Conservation (phyloP, 805 yeast genomes). For the Lipomyces starkeyi region DNA sequence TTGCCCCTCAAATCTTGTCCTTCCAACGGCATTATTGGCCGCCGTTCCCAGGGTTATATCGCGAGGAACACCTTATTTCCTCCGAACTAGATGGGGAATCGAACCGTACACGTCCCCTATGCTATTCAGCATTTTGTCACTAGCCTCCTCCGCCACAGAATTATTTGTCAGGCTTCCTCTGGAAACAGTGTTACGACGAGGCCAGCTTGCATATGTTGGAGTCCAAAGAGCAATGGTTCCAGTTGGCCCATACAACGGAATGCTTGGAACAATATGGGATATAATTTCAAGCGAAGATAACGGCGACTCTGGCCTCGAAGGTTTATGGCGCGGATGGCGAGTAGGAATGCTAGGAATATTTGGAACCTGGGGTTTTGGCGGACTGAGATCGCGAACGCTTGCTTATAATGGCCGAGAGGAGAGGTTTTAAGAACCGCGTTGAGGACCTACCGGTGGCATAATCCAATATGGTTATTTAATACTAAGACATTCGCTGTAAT, state of each 20-base stretch:
- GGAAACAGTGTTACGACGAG: conserved; percentile 83
- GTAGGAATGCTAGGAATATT: conserved; percentile 78
- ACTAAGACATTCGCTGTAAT: neutral
- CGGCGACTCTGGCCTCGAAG: conserved; percentile 55
- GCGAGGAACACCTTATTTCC: conserved; percentile 67
- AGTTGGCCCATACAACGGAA: conserved; percentile 62
- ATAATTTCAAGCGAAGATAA: conserved; percentile 53
- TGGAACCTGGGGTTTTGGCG: conserved; percentile 80
- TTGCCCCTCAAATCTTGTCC: conserved; percentile 64
- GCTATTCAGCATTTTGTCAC: conserved; percentile 61
- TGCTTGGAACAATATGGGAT: conserved; percentile 60
- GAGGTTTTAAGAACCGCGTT: conserved; percentile 20
- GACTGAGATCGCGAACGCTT: conserved; percentile 51
- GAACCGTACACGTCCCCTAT: conserved; percentile 70
- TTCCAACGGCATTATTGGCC: conserved; percentile 73
- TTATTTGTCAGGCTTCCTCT: conserved; percentile 80
- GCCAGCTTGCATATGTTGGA: conserved; percentile 73
- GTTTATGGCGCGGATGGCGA: conserved; percentile 88
- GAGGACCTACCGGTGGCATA: neutral
- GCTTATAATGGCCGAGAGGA: conserved; percentile 30
- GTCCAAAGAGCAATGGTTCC: conserved; percentile 57
- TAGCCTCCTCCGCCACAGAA: conserved; percentile 68
- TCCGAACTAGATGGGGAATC: conserved; percentile 65
- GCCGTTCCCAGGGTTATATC: conserved; percentile 65
- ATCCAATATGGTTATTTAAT: neutral